Percentiles rank a stretch among this genome's conserved stretches.
phyloP scores from a whole-genome alignment of 1,284 basidiomycete genomes.

The Ganoderma leucocontextum region DNA sequence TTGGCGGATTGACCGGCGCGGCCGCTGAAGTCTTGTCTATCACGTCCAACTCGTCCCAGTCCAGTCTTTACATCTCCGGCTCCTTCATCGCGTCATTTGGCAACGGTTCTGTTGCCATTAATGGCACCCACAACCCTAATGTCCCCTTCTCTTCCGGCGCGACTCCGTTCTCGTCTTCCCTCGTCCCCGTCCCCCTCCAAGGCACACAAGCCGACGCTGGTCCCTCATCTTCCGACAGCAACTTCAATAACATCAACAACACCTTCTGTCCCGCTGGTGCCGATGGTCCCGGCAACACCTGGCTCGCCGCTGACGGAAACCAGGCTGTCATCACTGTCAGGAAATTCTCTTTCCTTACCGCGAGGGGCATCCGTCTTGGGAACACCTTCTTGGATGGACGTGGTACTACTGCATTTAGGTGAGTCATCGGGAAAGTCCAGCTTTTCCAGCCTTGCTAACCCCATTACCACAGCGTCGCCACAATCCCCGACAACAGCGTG shows the following conservation, averaged over 20 bases:
- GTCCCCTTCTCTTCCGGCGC: constrained; percentile 81
- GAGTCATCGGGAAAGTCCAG: constrained; percentile 36
- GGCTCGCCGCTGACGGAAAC: constrained; percentile 83
- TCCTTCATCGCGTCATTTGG: constrained; percentile 85
- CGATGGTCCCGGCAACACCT: constrained; percentile 85
- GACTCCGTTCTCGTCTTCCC: constrained; percentile 88
- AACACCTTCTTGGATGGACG: constrained; percentile 88
- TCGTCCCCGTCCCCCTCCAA: constrained; percentile 85
- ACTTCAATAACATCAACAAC: constrained; percentile 76
- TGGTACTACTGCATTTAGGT: constrained; percentile 90
- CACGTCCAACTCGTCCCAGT: constrained; percentile 73
- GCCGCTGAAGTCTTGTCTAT: constrained; percentile 80
- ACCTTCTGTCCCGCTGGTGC: constrained; percentile 86
- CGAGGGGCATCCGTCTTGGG: constrained; percentile 85
- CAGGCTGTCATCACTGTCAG: constrained; percentile 79
- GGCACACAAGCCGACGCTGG: constrained; percentile 73
- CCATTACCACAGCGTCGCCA: constrained; percentile 65
- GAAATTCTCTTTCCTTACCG: constrained; percentile 75
- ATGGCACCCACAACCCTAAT: constrained; percentile 77
- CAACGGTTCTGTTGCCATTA: constrained; percentile 59
- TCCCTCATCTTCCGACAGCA: constrained; percentile 70
- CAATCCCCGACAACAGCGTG: constrained; percentile 89
- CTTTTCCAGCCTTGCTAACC: constrained; percentile 8
- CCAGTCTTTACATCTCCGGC: constrained; percentile 88
- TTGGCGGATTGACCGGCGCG: constrained; percentile 83